Evolutionary conservation across 2,329 filamentous ascomycete species (phyloP).

Genomic region (Penicillium rolfsii): DNA sequence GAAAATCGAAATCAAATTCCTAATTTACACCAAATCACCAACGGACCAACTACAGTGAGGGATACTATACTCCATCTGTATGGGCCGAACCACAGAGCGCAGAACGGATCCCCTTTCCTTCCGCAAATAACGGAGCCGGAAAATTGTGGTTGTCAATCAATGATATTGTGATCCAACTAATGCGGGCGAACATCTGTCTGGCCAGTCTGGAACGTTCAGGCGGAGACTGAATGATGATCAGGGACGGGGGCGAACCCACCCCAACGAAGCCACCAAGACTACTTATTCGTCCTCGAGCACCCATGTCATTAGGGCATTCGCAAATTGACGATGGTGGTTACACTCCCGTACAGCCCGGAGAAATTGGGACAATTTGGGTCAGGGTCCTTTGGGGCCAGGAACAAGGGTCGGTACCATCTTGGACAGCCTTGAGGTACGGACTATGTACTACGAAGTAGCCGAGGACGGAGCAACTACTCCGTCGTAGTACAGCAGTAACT

Average conservation of each 20-base stretch:
- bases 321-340: background rate
- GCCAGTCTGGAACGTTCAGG: slow-evolving; percentile 5
- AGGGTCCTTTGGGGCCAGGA: background rate
- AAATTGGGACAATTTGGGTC: background rate
- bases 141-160: background rate
- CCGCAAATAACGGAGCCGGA: slow-evolving; percentile 3
- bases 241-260: slow-evolving; percentile 16
- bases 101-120: slow-evolving; percentile 12
- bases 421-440: background rate
- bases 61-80: background rate
- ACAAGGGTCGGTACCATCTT: background rate
- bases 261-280: slow-evolving; percentile 10
- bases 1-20: background rate
- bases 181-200: slow-evolving; percentile 2
- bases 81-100: background rate
- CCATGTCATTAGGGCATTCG: background rate
- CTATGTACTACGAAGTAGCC: too few species aligned
- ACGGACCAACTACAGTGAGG: too few species aligned
- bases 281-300: background rate
- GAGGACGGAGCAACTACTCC: too few species aligned
- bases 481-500: too few species aligned
- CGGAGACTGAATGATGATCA: slow-evolving; percentile 21
- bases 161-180: background rate
- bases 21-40: background rate
- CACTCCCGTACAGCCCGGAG: background rate